A percentile compares a stretch with the other conserved stretches of the same genome.
Conservation (phyloP, 139 green algal genomes). For the Coccomyxa sp. region DNA sequence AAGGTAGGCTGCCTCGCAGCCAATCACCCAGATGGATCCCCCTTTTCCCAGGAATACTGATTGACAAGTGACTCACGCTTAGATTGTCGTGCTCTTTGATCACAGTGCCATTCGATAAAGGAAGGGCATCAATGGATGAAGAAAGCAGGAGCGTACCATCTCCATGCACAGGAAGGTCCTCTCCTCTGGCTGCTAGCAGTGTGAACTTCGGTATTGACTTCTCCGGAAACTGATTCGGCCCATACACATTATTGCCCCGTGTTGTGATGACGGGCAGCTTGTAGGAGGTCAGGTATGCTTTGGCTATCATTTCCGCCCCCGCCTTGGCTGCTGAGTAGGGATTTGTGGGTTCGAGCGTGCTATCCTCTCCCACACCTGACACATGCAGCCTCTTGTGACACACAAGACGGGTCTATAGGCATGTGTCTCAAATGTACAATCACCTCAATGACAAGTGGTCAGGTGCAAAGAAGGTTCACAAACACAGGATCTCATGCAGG, state of each 20-base stretch:
- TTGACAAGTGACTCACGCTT: no score
- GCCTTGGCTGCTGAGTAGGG: constrained; percentile 97
- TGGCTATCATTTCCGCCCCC: constrained; percentile 96
- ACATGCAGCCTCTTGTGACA: background rate
- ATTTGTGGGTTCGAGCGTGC: constrained; percentile 92
- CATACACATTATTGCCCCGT: constrained; percentile 98
- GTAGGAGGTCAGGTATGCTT: constrained; percentile 82
- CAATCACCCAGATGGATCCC: no score
- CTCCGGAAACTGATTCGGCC: constrained; percentile 91
- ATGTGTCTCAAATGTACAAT: no score
- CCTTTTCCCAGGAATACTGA: no score
- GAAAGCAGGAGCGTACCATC: constrained; percentile 8
- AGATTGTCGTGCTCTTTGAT: no score
- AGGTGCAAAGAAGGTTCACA: background rate
- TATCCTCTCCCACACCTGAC: constrained; percentile 64
- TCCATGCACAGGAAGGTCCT: constrained; percentile 68
- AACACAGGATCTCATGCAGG: background rate
- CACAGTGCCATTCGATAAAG: no score
- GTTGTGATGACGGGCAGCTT: constrained; percentile 91
- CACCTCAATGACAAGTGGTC: no score
- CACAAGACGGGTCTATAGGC: no score
- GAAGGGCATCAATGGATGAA: no score
- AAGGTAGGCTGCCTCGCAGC: no score
- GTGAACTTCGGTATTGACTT: constrained; percentile 91
- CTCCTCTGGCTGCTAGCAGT: constrained; percentile 57